Percentiles rank a stretch among this genome's conserved stretches.
phyloP scores from a whole-genome alignment of 345 rosid species.

The Lagerstroemia speciosa region DNA sequence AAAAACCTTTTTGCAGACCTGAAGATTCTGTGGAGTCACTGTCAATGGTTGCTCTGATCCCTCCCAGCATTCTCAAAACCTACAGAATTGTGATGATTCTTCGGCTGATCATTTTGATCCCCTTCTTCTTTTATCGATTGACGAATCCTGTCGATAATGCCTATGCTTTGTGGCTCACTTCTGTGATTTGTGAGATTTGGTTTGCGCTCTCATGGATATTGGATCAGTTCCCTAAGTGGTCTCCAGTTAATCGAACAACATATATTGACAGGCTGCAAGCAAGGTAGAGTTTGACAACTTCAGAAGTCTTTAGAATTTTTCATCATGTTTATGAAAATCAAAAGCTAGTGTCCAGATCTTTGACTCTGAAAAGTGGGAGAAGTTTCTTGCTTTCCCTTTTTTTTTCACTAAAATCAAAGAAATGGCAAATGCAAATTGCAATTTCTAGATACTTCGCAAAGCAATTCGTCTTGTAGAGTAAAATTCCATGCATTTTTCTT shows the following conservation, averaged over 20 bases:
- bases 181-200: slow-evolving; percentile 89
- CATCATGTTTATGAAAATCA: neutral
- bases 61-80: slow-evolving; percentile 81
- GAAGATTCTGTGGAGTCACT: slow-evolving; percentile 83
- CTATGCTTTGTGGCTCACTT: slow-evolving; percentile 78
- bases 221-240: slow-evolving; percentile 97
- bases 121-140: slow-evolving; percentile 73
- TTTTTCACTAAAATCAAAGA: no score
- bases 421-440: no score
- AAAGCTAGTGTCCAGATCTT: neutral
- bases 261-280: slow-evolving; percentile 59
- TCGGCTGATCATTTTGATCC: slow-evolving; percentile 56
- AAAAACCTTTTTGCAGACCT: slow-evolving; percentile 31
- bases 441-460: no score
- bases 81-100: slow-evolving; percentile 80
- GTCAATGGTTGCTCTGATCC: slow-evolving; percentile 77
- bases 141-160: slow-evolving; percentile 83
- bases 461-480: no score
- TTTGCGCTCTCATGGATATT: slow-evolving; percentile 92
- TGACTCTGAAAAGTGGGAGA: no score
- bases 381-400: no score
- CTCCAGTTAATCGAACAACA: slow-evolving; percentile 78
- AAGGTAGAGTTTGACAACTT: neutral
- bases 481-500: no score
- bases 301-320: neutral